phyloP scores from a whole-genome alignment of 2,329 filamentous ascomycete species.

The Penicillium paneum region DNA sequence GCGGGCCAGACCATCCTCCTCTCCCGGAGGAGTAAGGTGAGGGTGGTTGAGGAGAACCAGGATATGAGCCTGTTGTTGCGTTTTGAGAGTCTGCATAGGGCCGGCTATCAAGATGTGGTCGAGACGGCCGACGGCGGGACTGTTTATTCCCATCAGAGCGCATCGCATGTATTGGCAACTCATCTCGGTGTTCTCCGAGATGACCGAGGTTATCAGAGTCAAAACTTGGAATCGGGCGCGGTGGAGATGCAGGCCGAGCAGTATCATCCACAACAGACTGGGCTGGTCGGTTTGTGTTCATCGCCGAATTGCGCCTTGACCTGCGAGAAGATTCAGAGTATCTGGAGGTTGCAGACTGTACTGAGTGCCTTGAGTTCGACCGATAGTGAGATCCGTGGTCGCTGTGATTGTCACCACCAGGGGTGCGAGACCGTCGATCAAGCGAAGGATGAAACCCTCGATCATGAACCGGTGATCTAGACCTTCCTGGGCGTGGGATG shows the following conservation, averaged over 20 bases:
- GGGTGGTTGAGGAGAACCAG: constrained; percentile 60
- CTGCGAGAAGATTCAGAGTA: constrained; percentile 26
- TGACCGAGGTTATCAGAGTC: constrained; percentile 31
- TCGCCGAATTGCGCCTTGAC: constrained; percentile 22
- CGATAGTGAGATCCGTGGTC: constrained; percentile 30
- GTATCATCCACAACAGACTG: constrained; percentile 29
- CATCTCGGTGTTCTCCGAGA: constrained; percentile 34
- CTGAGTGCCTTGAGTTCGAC: constrained; percentile 37
- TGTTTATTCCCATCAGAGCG: constrained; percentile 32
- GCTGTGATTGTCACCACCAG: constrained; percentile 24
- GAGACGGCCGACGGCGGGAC: constrained; percentile 37
- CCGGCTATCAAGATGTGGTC: constrained; percentile 43
- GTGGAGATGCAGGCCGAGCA: constrained; percentile 34
- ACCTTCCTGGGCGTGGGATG: constrained; percentile 27
- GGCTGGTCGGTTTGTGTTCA: constrained; percentile 30
- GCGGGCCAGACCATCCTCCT: constrained; percentile 52
- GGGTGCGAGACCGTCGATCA: constrained; percentile 29
- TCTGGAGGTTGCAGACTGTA: constrained; percentile 31
- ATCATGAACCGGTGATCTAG: constrained; percentile 34
- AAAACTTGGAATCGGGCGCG: constrained; percentile 32
- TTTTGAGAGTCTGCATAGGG: constrained; percentile 58
- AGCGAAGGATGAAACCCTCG: constrained; percentile 26
- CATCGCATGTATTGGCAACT: constrained; percentile 33
- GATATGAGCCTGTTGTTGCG: constrained; percentile 52
- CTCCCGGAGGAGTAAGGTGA: constrained; percentile 58